Base-by-base conservation (phyloP, 352 stramenopile genomes). In the Phytopythium ostracodes region DNA sequence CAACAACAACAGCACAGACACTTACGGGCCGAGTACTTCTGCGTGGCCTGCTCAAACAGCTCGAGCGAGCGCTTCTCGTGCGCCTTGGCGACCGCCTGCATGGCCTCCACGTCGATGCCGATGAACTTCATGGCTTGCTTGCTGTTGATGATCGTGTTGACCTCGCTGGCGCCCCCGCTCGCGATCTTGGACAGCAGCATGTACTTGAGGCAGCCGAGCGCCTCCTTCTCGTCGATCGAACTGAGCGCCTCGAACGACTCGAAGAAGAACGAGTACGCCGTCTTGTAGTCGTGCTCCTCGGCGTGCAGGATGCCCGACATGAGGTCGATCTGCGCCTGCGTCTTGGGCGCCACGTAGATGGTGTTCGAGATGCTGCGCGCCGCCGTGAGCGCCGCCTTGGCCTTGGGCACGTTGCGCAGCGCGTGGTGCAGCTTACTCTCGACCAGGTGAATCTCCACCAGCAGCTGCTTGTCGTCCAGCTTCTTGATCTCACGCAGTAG, bases 201-300 rank as follows among this genome's bases (percentile, higher is more conserved):
- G 77, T 99, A 99, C 85, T 99, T 98, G 42, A 99, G 80, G 60
- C 91, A 98, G 38, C 77, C 77, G 31, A 96, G 68, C 22, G 87
- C 83, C 33, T 93, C 82, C 20, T 72, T 68, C 57, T 97, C 81
- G 70, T 98, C 94, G 17, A 98, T 71, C 44, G 86, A 84, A 56
- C 97, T 89, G 51, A 99, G 98, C 9, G 95, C 96, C 73, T 98
- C 96, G 61, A 98, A 98, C 0, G 92, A 84, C 68, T 99, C 98
- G 58, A 99, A 97, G 77, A 99, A 99, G 87, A 99, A 99, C 50
- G 96, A 99, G 74, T 99, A 99, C 14, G 96, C 94, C 20, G 97
- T 99, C 78, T 99, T 98, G 84, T 99, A 99, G 81, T 99, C 98
- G 44, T 92, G 84, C 76, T 99, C 97, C 68, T 99, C 97, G 14